Percentiles rank a stretch among this genome's conserved stretches.
phyloP scores from a whole-genome alignment of 2,329 filamentous ascomycete genomes.

The Didymella segeticola region DNA sequence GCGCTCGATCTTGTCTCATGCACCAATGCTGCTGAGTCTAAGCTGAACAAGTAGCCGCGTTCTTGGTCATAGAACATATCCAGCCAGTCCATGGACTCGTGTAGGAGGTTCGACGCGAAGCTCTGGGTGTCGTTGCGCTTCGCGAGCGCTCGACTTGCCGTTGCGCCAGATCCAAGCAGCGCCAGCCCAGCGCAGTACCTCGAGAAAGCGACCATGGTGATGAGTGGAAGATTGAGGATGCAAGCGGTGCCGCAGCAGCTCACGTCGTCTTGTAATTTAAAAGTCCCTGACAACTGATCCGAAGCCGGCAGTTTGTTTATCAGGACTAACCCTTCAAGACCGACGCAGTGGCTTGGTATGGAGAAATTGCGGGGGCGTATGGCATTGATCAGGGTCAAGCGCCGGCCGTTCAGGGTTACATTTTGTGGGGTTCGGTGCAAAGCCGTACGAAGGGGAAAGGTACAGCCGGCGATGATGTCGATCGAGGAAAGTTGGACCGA shows the following conservation, averaged over 20 bases:
- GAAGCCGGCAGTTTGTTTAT: constrained; percentile 1
- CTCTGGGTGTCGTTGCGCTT: constrained; percentile 27
- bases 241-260: neutral
- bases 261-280: constrained; percentile 8
- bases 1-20: constrained; percentile 65
- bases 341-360: constrained; percentile 6
- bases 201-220: constrained; percentile 16
- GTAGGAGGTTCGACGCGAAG: constrained; percentile 28
- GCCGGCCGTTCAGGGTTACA: constrained; percentile 15
- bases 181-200: constrained; percentile 20
- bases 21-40: constrained; percentile 55
- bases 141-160: constrained; percentile 12
- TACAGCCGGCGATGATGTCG: constrained; percentile 15
- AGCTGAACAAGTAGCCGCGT: constrained; percentile 62
- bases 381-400: constrained; percentile 10
- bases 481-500: constrained; percentile 19
- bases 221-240: neutral
- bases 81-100: constrained; percentile 63
- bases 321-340: neutral
- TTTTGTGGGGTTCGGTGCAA: constrained; percentile 27
- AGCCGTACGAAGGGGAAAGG: constrained; percentile 18
- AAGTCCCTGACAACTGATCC: neutral
- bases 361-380: constrained; percentile 13
- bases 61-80: constrained; percentile 62
- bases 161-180: constrained; percentile 11